Evolutionary conservation across 768 basidiomycete genomes (phyloP), one percentile per base, ranked within the genome.

Genomic region (Tricholomella constricta): DNA sequence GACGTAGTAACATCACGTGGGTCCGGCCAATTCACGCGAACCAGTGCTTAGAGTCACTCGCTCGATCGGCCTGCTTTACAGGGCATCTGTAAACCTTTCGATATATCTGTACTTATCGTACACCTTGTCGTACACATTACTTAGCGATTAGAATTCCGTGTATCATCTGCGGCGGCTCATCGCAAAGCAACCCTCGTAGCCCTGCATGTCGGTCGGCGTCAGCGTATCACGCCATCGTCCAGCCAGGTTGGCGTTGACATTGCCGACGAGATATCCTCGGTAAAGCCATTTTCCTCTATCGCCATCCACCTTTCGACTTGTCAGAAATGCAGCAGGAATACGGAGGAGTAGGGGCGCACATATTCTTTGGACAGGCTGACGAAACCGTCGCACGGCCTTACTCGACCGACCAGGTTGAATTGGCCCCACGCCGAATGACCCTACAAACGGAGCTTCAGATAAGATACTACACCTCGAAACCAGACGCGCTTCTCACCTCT

Each of bases 341-440:
- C 38, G 47, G 32, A 40, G 50, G 56, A 34, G 8, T 34, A 50
- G 45, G 31, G 25, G 67, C 79, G 42, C 66, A 91, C 91, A 65
- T 94, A 94, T 80, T 91, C 85, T 65, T 94, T 94, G n/a, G 80
- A 82, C 8, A 94, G 65, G 56, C 82, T 89, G 45, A 94, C 77
- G 58, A 91, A 82, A 7, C 92, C 92, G 65, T 94, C 92, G 61
- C 80, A 83, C 14, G 86, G 81, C 51, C 93, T 75, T n/a, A 95
- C 79, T 15, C 92, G 81, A 32, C 93, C 92, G 3, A 86, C 72
- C 22, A 95, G 68, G 52, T 78, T 85, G 70, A 94, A 95, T 58
- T 90, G 85, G 20, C 93, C 92, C 92, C 92, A 95, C 12, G 91
- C 85, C 7, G 92, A 94, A 69, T 94, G 93, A 4, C 92, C 91